Base-by-base conservation (phyloP, 306 rosid genomes). In the Medicago ruthenica region DNA sequence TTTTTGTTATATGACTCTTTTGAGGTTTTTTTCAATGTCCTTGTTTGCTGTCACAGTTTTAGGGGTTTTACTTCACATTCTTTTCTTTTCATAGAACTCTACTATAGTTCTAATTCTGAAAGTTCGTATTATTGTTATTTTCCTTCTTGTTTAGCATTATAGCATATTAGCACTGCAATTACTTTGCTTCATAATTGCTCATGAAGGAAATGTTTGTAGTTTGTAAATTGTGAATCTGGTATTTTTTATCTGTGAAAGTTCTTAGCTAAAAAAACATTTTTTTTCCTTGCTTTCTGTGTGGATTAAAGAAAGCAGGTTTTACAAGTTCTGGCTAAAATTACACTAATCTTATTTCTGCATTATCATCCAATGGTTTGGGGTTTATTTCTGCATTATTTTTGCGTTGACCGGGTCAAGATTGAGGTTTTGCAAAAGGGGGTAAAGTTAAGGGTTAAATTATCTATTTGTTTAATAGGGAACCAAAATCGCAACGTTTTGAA, bases 331-430 rank as follows among this genome's bases (percentile, higher is more conserved):
- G 36, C 40, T 20, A 66, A 64, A 57, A 45, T 12, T 60, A 22
- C 67, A 31, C 42, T 41, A 34, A 59, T 73, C n/a, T 40, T 37
- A 16, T 11, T 6, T 74, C 10, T 74, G 71, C 50, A 65, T 51
- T 83, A 55, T 53, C 77, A 61, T 69, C 51, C 45, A n/a, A 68
- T 68, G 9, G 18, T 60, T 67, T 67, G 58, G 34, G 60, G 51
- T 50, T 50, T 42, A 16, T 67, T 42, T 47, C 22, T n/a, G n/a
- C n/a, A n/a, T n/a, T n/a, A n/a, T n/a, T n/a, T n/a, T n/a, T n/a
- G n/a, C n/a, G n/a, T n/a, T n/a, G n/a, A n/a, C n/a, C n/a, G n/a
- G n/a, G n/a, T n/a, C n/a, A n/a, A n/a, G n/a, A n/a, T n/a, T n/a
- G n/a, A n/a, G n/a, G n/a, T n/a, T n/a, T n/a, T n/a, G n/a, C n/a